Conservation (phyloP, 345 rosid species). For the Eucalyptus albens region DNA sequence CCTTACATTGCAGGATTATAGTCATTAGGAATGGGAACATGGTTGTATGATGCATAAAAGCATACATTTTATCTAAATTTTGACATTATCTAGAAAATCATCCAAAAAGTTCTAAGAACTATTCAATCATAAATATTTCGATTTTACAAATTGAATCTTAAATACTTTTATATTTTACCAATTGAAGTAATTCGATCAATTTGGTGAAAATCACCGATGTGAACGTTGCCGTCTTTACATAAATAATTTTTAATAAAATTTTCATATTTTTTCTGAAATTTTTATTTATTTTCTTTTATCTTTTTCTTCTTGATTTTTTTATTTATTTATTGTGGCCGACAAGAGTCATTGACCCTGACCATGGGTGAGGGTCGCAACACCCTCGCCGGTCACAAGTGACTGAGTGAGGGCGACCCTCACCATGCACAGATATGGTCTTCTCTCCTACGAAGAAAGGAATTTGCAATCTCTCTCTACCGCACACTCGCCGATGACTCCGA, state of each 20-base stretch:
- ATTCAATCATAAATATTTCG: rapidly evolving
- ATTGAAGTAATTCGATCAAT: rapidly evolving
- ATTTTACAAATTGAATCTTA: rapidly evolving
- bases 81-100: rapidly evolving
- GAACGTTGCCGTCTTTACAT: rapidly evolving
- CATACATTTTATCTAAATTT: too few relatives aligned
- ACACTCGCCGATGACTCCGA: too few relatives aligned
- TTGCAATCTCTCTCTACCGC: too few relatives aligned
- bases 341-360: too few relatives aligned
- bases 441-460: too few relatives aligned
- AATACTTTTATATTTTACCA: rapidly evolving
- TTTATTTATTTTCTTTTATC: too few relatives aligned
- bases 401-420: rapidly evolving
- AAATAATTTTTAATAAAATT: too few relatives aligned
- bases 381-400: rapidly evolving
- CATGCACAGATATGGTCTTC: too few relatives aligned
- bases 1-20: rapidly evolving
- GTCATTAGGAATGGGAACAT: neutral
- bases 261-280: rapidly evolving
- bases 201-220: rapidly evolving
- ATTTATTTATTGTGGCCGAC: rapidly evolving
- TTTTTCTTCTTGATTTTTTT: too few relatives aligned
- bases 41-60: neutral
- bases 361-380: rapidly evolving
- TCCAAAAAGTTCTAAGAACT: rapidly evolving